These are phyloP conservation scores for Davidsoniella australis DNA, from an alignment of 2,329 filamentous ascomycete genomes.

Conservation along the genomic window DNA sequence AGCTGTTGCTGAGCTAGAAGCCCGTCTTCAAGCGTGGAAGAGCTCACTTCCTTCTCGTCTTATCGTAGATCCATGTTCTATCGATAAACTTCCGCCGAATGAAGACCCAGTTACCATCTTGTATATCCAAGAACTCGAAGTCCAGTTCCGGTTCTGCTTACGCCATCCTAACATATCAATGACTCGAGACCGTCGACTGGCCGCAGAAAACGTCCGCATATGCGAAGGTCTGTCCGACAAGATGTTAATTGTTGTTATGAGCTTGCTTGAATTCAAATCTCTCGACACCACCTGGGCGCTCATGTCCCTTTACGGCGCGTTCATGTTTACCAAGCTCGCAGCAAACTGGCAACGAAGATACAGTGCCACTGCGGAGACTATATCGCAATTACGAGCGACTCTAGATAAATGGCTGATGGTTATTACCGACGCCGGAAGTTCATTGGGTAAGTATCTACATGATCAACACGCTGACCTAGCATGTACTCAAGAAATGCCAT, in stretches of 20 bases:
- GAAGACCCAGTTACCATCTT: constrained; percentile 29
- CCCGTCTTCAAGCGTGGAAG: constrained; percentile 44
- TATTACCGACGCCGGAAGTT: constrained; percentile 45
- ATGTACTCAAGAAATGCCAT: neutral
- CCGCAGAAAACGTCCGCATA: constrained; percentile 44
- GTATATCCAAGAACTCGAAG: constrained; percentile 34
- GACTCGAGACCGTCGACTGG: constrained; percentile 34
- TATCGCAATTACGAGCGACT: constrained; percentile 43
- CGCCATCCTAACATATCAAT: constrained; percentile 44
- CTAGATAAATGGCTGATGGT: constrained; percentile 55
- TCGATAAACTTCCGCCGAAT: constrained; percentile 15
- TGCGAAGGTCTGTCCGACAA: constrained; percentile 49
- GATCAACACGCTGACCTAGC: neutral
- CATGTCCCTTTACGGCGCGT: constrained; percentile 52
- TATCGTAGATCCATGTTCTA: constrained; percentile 21
- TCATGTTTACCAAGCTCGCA: constrained; percentile 56
- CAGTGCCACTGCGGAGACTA: constrained; percentile 37
- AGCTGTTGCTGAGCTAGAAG: constrained; percentile 48
- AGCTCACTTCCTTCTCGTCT: constrained; percentile 46
- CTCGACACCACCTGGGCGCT: constrained; percentile 69
- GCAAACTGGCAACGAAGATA: constrained; percentile 50
- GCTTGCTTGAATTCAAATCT: constrained; percentile 45
- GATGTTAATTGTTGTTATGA: constrained; percentile 42
- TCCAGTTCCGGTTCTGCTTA: constrained; percentile 43
- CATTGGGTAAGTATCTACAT: constrained; percentile 40